Evolutionary conservation across 2,329 filamentous ascomycete species (phyloP), one percentile per base, ranked within the genome.

Genomic region (Epichloe amarillans): DNA sequence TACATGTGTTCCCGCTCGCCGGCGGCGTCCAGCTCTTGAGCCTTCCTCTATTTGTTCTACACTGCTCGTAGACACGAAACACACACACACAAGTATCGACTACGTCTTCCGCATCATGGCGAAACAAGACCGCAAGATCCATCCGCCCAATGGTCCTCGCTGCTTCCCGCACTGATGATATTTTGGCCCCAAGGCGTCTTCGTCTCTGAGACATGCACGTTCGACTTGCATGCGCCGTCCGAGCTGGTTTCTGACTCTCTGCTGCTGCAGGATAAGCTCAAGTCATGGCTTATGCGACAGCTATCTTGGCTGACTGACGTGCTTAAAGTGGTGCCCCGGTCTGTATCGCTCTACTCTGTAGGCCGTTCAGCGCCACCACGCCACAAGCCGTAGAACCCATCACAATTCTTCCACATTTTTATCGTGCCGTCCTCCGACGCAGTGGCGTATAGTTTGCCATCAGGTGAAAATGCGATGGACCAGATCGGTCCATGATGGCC

Each of bases 341-440:
- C 58, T 37, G 57, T 50, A 40, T 62, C 56, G 57, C 46, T 63
- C 67, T 69, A 69, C 60, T 69, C 67, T 49, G 60, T 61, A 53
- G 62, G 55, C 49, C 61, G 63, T 50, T 68, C 62, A 30, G 62
- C 63, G n/a, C 72, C 72, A 47, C 76, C 76, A 39, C 75, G 72
- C 80, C 80, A 84, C 38, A 83, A 72, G 2, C 80, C 80, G 52
- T 82, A 84, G 52, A 74, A 76, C 0, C 80, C 80, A 5, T 81
- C 77, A 53, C 80, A 83, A 56, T 84, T 84, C 69, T 84, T 84
- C 80, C 80, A 84, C 73, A 98, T 74, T 71, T 98, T 98, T 66
- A 98, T 94, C 0, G 93, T 98, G 40, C 93, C 93, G 61, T 98
- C 93, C 65, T 98, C 93, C 46, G 90, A 96, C 33, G 88, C 93